Evolutionary conservation across 768 basidiomycete genomes (phyloP), one percentile per base, ranked within the genome.

Genomic region (Cystobasidium tubakii): DNA sequence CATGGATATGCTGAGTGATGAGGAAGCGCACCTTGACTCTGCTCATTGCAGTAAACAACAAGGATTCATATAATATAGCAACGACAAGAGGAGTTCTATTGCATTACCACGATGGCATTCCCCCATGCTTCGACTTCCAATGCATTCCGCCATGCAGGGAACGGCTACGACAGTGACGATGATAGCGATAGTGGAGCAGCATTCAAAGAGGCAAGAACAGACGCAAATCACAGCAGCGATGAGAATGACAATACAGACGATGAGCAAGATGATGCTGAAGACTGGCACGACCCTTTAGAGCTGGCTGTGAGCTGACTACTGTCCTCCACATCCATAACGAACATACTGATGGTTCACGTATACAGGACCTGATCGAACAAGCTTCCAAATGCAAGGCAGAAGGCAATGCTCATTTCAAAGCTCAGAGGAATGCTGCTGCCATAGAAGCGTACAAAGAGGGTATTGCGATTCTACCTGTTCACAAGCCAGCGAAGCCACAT

Each of bases 401-500:
- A 42, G 74, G 66, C n/a, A 74, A 74, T 42, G 54, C 66, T 13
- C 66, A 74, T 25, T 74, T 69, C 39, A 60, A 53, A 1, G 74
- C 74, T 29, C n/a, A 36, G 31, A 36, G 69, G 34, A 55, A 27
- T 15, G 36, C 71, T 60, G 50, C 54, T 17, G 74, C 74, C 15
- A 34, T 74, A 15, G 69, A 67, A n/a, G 66, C 23, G 4, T 74
- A 74, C 74, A 54, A 55, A 70, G 67, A 73, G 50, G 74, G 66
- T 1, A 36, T 74, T n/a, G 74, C 72, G 13, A 31, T 12, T 21
- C 39, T 74, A n/a, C 74, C 65, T 74, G 50, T 17, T 21, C 62
- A 27, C 43, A 33, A 66, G 34, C 6, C 19, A 42, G 36, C 69
- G 10, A 23, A 1, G 33, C 9, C 34, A 36, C 7, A 21, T 19